These are phyloP conservation scores for Actinidia chinensis DNA, from an alignment of 179 eudicot species.

Conservation along the genomic window DNA sequence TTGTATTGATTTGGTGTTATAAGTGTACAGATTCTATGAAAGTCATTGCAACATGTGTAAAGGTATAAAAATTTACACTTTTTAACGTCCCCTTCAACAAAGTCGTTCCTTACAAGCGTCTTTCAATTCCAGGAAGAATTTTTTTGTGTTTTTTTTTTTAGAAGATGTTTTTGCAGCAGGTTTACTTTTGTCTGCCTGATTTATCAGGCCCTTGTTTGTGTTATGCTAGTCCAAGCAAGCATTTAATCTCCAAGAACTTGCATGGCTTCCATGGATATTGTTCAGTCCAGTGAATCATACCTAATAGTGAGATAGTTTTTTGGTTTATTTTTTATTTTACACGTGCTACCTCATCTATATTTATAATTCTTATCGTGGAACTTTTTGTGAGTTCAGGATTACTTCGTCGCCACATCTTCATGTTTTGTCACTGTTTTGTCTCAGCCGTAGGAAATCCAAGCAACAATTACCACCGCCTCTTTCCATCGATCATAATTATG, in stretches of 20 bases:
- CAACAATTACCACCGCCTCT: conserved; percentile 50
- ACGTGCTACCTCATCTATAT: background rate
- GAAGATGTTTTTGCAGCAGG: background rate
- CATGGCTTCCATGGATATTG: conserved; percentile 8
- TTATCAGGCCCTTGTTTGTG: conserved; percentile 51
- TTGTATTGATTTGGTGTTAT: too few species aligned
- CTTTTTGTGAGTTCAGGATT: conserved; percentile 18
- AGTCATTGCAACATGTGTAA: too few species aligned
- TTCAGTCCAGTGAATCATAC: conserved; percentile 43
- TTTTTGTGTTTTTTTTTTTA: too few species aligned
- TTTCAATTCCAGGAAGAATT: background rate
- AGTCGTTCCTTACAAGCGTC: background rate
- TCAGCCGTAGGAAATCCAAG: conserved; percentile 61
- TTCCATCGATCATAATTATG: conserved; percentile 59
- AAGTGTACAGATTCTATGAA: too few species aligned
- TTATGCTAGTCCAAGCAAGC: conserved; percentile 67
- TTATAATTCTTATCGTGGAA: background rate
- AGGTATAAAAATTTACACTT: too few species aligned
- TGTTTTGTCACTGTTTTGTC: conserved; percentile 40
- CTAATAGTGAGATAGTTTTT: conserved; percentile 31
- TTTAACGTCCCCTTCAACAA: background rate
- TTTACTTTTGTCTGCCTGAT: conserved; percentile 19
- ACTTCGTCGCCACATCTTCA: conserved; percentile 39
- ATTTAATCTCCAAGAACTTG: conserved; percentile 36
- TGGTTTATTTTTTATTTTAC: background rate